Evolutionary conservation across 768 basidiomycete species (phyloP), one percentile per base, ranked within the genome.

Genomic region (Calocybe gangraenosa): DNA sequence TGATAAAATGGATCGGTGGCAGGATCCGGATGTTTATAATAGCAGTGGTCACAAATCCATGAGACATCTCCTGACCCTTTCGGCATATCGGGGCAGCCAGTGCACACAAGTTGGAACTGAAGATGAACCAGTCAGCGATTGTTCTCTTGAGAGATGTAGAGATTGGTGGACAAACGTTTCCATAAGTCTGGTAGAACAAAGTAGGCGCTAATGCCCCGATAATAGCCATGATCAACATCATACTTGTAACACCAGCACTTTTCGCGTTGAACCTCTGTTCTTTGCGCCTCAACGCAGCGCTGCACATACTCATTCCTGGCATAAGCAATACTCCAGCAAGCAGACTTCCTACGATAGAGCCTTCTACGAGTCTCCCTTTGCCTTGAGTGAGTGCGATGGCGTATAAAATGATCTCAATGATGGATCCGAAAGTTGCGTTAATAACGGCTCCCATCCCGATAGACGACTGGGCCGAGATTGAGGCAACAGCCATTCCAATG

Each of bases 391-490:
- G 71, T 15, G 92, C 92, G 54, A 98, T 91, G 23, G 69, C 68
- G 60, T 99, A 99, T 1, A 99, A 77, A 53, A 99, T 77, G 58
- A 99, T 89, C 67, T 99, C 96, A 59, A 99, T 92, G 61, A 97
- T 82, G n/a, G 90, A 93, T 63, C 96, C 96, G 57, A 99, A 99
- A 1, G 92, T 92, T 1, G 96, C 96, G 62, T 99, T 99, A 73
- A 99, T 98, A 56, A 98, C 95, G 2, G 96, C 96, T 52, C 96
- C 96, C 92, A 98, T 96, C 5, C 96, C 96, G 50, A 99, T 99
- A 1, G 89, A 92, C 0, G 92, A 94, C 59, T 98, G 96, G 0
- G 96, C 96, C n/a, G 88, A 92, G 58, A 99, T 98, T 35, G 90
- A 93, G 2, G 96, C 96, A 49, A 99, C 96, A 7, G 96, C 96